Conservation (phyloP, 129 eudicot genomes). For the Helianthus annuus region HanXRQr2.0-SUNRISE NC_035437.2:107005470-107005969, state of each 20-base stretch:
- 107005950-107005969: slow-evolving; percentile 99
- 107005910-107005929: slow-evolving; percentile 68
- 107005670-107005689: slow-evolving; percentile 1
- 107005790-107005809: slow-evolving; percentile 93
- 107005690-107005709: slow-evolving; percentile 47
- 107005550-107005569: neutral
- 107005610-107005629: neutral
- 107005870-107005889: neutral
- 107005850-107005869: neutral
- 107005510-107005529: slow-evolving; percentile 4
- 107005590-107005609: neutral
- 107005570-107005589: neutral
- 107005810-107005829: slow-evolving; percentile 16
- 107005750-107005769: slow-evolving; percentile 99
- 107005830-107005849: neutral
- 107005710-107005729: slow-evolving; percentile 89
- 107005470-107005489: slow-evolving; percentile 1
- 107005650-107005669: neutral
- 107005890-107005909: slow-evolving; percentile 25
- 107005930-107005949: slow-evolving; percentile 99
- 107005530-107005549: neutral
- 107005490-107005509: neutral
- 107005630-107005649: slow-evolving; percentile 1
- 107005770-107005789: slow-evolving; percentile 96
- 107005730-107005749: slow-evolving; percentile 82